Percentiles rank a stretch among this genome's conserved stretches.
These are phyloP conservation scores for Penicillium palitans DNA, from an alignment of 2,329 filamentous ascomycete species.

Conservation along the genomic window DNA sequence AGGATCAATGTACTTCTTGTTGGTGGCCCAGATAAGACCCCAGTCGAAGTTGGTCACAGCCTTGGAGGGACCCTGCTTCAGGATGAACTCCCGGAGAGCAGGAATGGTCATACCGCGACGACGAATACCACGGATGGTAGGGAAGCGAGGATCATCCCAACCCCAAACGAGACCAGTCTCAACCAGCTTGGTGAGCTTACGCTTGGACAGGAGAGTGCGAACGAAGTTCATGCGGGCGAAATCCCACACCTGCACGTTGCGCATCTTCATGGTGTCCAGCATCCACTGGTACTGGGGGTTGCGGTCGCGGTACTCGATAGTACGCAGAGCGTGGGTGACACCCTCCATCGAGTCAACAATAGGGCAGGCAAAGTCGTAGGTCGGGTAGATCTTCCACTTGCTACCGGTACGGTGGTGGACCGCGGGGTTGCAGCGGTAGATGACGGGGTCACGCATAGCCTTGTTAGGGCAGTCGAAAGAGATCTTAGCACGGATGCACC, in stretches of 20 bases:
- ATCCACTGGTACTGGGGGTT: constrained; percentile 56
- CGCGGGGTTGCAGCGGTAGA: constrained; percentile 85
- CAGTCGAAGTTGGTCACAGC: constrained; percentile 53
- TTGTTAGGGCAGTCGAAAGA: constrained; percentile 91
- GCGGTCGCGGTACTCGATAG: constrained; percentile 59
- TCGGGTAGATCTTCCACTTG: constrained; percentile 67
- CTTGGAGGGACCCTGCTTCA: constrained; percentile 52
- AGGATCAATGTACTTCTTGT: constrained; percentile 82
- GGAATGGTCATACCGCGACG: constrained; percentile 52
- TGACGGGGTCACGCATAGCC: constrained; percentile 92
- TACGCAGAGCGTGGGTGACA: constrained; percentile 65
- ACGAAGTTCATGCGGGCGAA: constrained; percentile 56
- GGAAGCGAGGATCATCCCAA: constrained; percentile 55
- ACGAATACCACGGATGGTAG: constrained; percentile 52
- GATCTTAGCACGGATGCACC: constrained; percentile 95
- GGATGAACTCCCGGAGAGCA: constrained; percentile 51
- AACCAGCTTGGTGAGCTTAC: constrained; percentile 54
- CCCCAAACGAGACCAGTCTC: constrained; percentile 51
- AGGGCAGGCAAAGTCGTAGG: constrained; percentile 66
- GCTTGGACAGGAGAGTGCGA: constrained; percentile 52
- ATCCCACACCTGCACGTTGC: constrained; percentile 52
- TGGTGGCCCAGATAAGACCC: constrained; percentile 55
- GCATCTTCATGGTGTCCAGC: constrained; percentile 49
- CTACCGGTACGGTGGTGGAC: constrained; percentile 63
- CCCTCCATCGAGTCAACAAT: constrained; percentile 64